phyloP scores from a whole-genome alignment of 164 flowering plant genomes.

The Santalum album region DNA sequence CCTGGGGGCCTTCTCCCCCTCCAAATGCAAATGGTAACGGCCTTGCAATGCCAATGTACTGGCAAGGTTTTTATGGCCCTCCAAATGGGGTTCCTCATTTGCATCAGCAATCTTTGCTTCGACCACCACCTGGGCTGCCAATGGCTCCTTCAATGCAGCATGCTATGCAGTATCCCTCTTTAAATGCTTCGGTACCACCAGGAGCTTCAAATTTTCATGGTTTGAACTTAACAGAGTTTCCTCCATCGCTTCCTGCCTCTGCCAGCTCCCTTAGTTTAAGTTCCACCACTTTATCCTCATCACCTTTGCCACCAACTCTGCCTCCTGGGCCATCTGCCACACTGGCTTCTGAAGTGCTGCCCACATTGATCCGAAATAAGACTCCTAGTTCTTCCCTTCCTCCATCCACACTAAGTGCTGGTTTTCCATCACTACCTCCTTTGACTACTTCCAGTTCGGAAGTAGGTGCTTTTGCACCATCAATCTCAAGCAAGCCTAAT shows the following conservation, averaged over 20 bases:
- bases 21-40: conserved; percentile 54
- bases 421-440: conserved; percentile 32
- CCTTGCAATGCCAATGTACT: conserved; percentile 78
- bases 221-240: conserved; percentile 34
- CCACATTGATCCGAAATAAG: conserved; percentile 32
- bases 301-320: conserved; percentile 20
- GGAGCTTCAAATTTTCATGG: conserved; percentile 29
- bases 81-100: conserved; percentile 58
- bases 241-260: conserved; percentile 31
- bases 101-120: conserved; percentile 65
- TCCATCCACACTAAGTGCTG: conserved; percentile 19
- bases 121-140: conserved; percentile 64
- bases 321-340: conserved; percentile 37
- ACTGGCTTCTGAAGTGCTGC: conserved; percentile 30
- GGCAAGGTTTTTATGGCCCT: conserved; percentile 80
- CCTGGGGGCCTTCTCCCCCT: conserved; percentile 73
- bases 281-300: conserved; percentile 21
- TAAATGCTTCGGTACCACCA: conserved; percentile 38
- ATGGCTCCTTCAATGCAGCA: conserved; percentile 72
- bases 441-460: conserved; percentile 27
- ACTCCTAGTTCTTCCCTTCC: conserved; percentile 28
- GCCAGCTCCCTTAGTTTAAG: conserved; percentile 25
- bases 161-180: conserved; percentile 54
- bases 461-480: conserved; percentile 23
- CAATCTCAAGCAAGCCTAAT: conserved; percentile 38